phyloP scores from a whole-genome alignment of 1,284 basidiomycete genomes.

The Gomphus bonarii region DNA sequence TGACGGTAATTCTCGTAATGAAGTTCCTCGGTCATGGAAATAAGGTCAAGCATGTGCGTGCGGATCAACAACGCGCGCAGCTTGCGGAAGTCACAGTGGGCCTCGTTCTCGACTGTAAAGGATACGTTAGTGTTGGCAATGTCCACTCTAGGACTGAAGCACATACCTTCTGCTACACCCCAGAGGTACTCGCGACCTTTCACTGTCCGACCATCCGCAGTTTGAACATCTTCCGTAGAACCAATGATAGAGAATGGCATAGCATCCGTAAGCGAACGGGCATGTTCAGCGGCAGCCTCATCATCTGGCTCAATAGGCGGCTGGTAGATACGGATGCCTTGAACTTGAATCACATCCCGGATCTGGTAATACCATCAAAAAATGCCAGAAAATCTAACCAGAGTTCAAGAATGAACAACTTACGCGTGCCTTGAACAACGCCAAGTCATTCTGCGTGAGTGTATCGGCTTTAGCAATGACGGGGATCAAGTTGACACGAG shows the following conservation, averaged over 20 bases:
- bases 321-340: slow-evolving; percentile 91
- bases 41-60: slow-evolving; percentile 98
- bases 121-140: neutral
- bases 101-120: slow-evolving; percentile 86
- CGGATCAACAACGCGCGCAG: slow-evolving; percentile 92
- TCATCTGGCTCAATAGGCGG: slow-evolving; percentile 92
- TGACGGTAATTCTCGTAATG: slow-evolving; percentile 99
- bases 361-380: slow-evolving; percentile 38
- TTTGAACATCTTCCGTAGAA: slow-evolving; percentile 89
- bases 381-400: neutral
- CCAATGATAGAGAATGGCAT: slow-evolving; percentile 99
- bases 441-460: slow-evolving; percentile 87
- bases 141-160: neutral
- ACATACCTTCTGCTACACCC: slow-evolving; percentile 92
- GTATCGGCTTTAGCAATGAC: slow-evolving; percentile 97
- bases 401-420: slow-evolving; percentile 21
- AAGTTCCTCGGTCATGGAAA: slow-evolving; percentile 89
- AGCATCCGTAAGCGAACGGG: slow-evolving; percentile 75
- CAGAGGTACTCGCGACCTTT: slow-evolving; percentile 99
- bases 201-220: slow-evolving; percentile 83
- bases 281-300: slow-evolving; percentile 80
- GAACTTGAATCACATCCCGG: slow-evolving; percentile 83
- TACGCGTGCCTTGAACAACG: slow-evolving; percentile 88
- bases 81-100: slow-evolving; percentile 99
- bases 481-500: slow-evolving; percentile 95